Base-by-base conservation (phyloP, 345 rosid species). In the Brassica cretica region DNA sequence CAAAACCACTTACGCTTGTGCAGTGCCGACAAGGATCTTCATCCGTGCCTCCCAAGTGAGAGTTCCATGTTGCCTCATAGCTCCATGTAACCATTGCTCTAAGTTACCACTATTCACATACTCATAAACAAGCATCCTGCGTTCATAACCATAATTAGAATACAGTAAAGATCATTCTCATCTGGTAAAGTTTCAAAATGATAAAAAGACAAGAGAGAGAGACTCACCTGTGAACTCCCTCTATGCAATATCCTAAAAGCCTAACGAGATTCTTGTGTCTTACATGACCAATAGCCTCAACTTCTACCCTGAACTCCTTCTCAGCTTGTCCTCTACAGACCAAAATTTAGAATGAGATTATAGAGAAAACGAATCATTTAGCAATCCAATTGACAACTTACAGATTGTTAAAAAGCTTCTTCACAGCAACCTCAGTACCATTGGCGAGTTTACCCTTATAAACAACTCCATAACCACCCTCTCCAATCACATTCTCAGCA, bases 381-480 rank as follows among this genome's bases (percentile, higher is more conserved):
- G 3, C 15, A 24, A 4, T 51, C 10, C 7, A 12, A 6, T 5
- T 8, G 44, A 21, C 49, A 65, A 44, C 55, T 81, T 86, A 93
- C 99, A 91, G 77, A 84, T 95, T 95, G 81, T 95, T 95, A 19
- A 95, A 96, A 81, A 95, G 90, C 86, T 89, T 95, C 88, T 95
- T 95, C 70, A 95, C 99, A 19, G 98, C 99, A 66, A 95, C 98
- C 69, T 93, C 97, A 5, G 92, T 87, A 70, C 99, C 98, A 80
- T 95, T 95, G 14, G 91, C 86, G 65, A 95, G 89, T 81, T 56
- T 91, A 66, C 98, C 99, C 76, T 73, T 81, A 78, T 95, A 93
- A 76, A 95, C 98, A 76, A 95, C 88, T 76, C 99, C 99, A 82
- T 95, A 95, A 74, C 99, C 99, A 69, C 99, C 99, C 81, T 95